Base-by-base conservation (phyloP, 2,329 filamentous ascomycete species). In the Trichoderma arundinaceum region DNA sequence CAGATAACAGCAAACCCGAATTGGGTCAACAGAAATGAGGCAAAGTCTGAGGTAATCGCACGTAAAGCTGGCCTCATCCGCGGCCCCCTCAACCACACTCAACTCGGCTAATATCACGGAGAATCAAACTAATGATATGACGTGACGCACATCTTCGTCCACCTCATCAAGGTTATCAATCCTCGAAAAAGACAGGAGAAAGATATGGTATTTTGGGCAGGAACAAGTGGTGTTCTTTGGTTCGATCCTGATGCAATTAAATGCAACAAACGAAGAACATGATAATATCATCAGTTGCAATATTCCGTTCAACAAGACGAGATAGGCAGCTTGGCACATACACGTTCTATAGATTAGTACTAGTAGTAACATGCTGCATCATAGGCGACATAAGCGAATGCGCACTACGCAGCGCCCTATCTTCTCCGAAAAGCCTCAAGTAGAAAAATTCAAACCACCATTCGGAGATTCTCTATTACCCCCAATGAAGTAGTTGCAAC, bases 91-190 rank as follows among this genome's bases (percentile, higher is more conserved):
- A 28, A 32, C 39, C 38, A 43, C 46, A 32, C 15, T 4, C 10
- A 6, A 12, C 46, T n/a, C 58, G n/a, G 58, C 48, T 52, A 43
- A 51, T 22, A 35, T n/a, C 38, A 19, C 1, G 2, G 22, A 52
- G 38, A 49, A 17, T 43, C 38, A 61, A 61, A 38, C 58, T 52
- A 61, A 61, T 41, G 38, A 43, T 52, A 61, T 61, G 58, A 9
- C 58, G 58, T 61, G 58, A 61, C 58, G 19, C 10, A 9, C 58
- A 4, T 52, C 35, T 19, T 7, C 48, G 19, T 61, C 58, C 15
- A 43, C 48, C 46, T 52, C 58, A 52, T 61, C 46, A 13, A 35
- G 15, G 32, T 19, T 8, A 38, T 33, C 17, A 22, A 35, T 48
- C 13, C 13, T 15, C 7, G 22, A 22, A 33, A 22, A 57, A 32